A percentile compares a stretch with the other conserved stretches of the same genome.
Conservation (phyloP, 495 filamentous ascomycete species). For the Aspergillus indologenus region DNA sequence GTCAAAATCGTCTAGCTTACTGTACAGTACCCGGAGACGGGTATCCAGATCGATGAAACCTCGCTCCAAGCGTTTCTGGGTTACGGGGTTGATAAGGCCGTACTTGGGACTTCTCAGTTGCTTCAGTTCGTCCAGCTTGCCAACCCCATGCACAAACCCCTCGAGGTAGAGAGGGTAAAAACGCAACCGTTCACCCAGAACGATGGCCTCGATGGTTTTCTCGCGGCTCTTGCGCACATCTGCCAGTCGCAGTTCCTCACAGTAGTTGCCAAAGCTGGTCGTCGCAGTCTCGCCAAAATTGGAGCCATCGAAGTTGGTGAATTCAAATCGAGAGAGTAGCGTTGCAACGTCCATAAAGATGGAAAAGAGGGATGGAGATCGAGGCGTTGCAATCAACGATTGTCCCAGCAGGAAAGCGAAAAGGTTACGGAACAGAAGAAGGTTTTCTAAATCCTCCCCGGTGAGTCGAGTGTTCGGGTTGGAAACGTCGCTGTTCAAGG, state of each 20-base stretch:
- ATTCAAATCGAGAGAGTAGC: constrained; percentile 69
- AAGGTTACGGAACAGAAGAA: constrained; percentile 80
- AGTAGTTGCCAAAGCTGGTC: constrained; percentile 69
- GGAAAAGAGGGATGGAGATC: constrained; percentile 63
- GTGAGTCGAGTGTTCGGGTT: constrained; percentile 36
- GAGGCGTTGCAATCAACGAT: constrained; percentile 72
- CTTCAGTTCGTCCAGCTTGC: constrained; percentile 75
- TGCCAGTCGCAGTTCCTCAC: constrained; percentile 70
- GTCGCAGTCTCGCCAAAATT: constrained; percentile 80
- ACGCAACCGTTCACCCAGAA: constrained; percentile 82
- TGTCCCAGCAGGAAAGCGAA: constrained; percentile 85
- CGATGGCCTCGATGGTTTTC: constrained; percentile 84
- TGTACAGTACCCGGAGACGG: constrained; percentile 62
- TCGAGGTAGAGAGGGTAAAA: constrained; percentile 82
- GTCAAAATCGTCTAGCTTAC: constrained; percentile 75
- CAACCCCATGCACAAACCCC: constrained; percentile 88
- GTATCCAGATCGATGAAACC: constrained; percentile 73
- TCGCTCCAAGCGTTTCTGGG: constrained; percentile 75
- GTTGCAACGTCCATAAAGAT: constrained; percentile 70
- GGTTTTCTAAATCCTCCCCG: constrained; percentile 59
- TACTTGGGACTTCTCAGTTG: constrained; percentile 66
- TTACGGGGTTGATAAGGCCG: constrained; percentile 62
- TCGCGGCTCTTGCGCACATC: constrained; percentile 82
- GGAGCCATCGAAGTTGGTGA: constrained; percentile 75
- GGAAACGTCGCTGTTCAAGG: constrained; percentile 48